Evolutionary conservation across 169 alveolate genomes (phyloP).

Genomic region (Plasmodium billcollinsi): DNA sequence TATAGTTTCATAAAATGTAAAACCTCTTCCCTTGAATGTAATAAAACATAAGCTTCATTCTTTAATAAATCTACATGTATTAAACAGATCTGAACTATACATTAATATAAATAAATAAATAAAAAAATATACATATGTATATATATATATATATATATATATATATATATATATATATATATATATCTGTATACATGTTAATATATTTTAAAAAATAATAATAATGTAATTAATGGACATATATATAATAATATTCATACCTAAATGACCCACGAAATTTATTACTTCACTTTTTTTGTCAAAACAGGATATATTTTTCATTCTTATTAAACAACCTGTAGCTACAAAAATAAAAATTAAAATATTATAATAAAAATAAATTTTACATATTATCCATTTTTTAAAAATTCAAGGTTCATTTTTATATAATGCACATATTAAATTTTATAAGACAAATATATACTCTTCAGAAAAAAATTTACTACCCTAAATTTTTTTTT

Average conservation of each 20-base stretch:
- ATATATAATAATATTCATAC: constrained; percentile 7
- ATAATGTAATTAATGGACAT: no score
- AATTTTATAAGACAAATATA: no score
- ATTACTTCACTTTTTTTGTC: constrained; percentile 53
- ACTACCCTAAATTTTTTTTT: no score
- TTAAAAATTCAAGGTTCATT: no score
- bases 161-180: neutral
- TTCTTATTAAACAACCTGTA: constrained; percentile 65
- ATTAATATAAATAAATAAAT: neutral
- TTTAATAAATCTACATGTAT: constrained; percentile 17
- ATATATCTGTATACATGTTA: neutral
- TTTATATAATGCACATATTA: no score
- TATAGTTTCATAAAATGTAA: constrained; percentile 48
- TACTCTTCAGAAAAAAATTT: no score
- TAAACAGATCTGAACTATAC: constrained; percentile 48
- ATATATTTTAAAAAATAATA: no score
- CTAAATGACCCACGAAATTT: constrained; percentile 69
- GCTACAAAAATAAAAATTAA: constrained; percentile 29
- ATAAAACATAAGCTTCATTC: constrained; percentile 63
- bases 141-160: neutral
- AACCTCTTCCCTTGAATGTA: constrained; percentile 70
- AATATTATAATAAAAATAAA: neutral
- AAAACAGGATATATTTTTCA: constrained; percentile 43
- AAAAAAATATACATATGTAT: neutral
- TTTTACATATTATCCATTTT: no score